Conservation (phyloP, 306 rosid species). For the Castanea crenata region DNA sequence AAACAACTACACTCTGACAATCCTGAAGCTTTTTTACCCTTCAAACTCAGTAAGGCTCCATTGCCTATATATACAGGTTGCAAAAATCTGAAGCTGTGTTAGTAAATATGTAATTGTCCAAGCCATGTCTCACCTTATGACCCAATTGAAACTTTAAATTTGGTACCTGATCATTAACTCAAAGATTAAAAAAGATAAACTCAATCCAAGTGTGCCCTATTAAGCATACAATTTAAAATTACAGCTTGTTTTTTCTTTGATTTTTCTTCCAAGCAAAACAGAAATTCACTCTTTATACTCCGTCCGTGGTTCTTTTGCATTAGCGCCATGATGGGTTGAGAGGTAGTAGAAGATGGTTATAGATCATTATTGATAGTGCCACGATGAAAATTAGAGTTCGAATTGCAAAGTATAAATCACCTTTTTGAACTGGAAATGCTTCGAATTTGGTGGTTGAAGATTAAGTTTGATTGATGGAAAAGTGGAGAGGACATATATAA, state of each 20-base stretch:
- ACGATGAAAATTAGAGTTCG: conserved; percentile 16
- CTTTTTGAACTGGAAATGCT: background rate
- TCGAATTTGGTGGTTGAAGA: background rate
- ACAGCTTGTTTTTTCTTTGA: background rate
- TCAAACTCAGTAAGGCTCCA: too few relatives aligned
- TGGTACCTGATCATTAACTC: background rate
- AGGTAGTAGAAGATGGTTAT: conserved; percentile 11
- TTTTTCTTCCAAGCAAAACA: background rate
- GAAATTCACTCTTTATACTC: conserved; percentile 18
- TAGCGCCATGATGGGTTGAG: conserved; percentile 1
- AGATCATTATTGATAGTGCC: conserved; percentile 34
- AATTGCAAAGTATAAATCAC: background rate
- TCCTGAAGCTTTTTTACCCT: too few relatives aligned
- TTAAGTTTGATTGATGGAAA: background rate
- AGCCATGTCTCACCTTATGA: too few relatives aligned
- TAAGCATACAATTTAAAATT: background rate
- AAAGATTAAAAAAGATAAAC: background rate
- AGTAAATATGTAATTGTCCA: too few relatives aligned
- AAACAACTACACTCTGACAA: too few relatives aligned
- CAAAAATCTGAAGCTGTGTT: too few relatives aligned
- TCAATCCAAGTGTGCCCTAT: background rate
- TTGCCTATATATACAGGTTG: too few relatives aligned
- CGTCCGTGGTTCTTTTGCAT: conserved; percentile 10
- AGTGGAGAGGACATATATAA: background rate
- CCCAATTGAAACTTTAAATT: too few relatives aligned